phyloP scores from a whole-genome alignment of 164 flowering plant species.

The Hamamelis virginiana region DNA sequence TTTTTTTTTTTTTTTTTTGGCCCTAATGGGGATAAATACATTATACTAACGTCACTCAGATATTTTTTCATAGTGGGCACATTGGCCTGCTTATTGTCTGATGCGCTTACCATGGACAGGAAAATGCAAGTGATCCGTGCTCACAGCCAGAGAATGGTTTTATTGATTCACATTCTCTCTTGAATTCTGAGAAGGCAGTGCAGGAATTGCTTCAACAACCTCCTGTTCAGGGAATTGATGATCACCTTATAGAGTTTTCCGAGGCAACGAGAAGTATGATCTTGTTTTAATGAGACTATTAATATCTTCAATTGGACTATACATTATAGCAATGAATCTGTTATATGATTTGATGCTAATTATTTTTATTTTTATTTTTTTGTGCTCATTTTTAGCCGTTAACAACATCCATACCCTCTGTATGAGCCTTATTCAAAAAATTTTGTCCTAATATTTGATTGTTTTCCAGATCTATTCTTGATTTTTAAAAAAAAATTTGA shows the following conservation, averaged over 20 bases:
- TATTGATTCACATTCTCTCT: slow-evolving; percentile 33
- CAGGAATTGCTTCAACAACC: slow-evolving; percentile 63
- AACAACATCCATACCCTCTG: too few relatives aligned
- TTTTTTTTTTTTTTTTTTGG: too few relatives aligned
- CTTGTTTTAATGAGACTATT: slow-evolving; percentile 2
- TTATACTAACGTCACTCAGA: background rate
- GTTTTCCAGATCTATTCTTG: too few relatives aligned
- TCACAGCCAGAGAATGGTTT: slow-evolving; percentile 57
- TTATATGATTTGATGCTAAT: background rate
- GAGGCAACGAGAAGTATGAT: slow-evolving; percentile 88
- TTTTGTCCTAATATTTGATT: too few relatives aligned
- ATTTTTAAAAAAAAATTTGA: too few relatives aligned
- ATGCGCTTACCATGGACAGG: slow-evolving; percentile 32
- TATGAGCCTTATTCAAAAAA: too few relatives aligned
- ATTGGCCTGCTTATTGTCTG: slow-evolving; percentile 2
- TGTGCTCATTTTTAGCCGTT: slow-evolving; percentile 57
- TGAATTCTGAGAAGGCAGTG: slow-evolving; percentile 62
- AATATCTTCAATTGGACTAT: too few relatives aligned
- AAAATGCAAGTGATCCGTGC: slow-evolving; percentile 36
- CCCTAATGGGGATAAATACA: background rate
- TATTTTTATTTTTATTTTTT: background rate
- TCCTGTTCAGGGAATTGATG: slow-evolving; percentile 62
- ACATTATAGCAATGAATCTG: background rate
- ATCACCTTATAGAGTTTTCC: slow-evolving; percentile 90
- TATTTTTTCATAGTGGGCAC: background rate